phyloP scores from a whole-genome alignment of 1,284 basidiomycete species.

The Apiotrichum gamsii region DNA sequence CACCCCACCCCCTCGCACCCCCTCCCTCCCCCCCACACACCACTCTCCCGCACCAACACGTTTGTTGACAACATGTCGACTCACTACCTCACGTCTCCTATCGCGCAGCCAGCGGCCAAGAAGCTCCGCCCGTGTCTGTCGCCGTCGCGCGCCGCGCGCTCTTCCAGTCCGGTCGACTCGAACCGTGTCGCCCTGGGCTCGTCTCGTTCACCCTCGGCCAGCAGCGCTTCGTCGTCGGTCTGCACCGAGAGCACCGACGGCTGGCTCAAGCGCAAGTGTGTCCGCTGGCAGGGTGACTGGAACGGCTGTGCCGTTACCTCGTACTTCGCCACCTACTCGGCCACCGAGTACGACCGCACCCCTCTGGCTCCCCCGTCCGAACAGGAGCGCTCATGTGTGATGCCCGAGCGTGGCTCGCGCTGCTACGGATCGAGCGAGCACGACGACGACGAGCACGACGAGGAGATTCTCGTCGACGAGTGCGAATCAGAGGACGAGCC shows the following conservation, averaged over 20 bases:
- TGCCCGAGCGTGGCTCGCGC: constrained; percentile 44
- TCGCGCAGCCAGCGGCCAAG: constrained; percentile 20
- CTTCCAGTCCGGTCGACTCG: not conserved
- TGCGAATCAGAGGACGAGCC: not conserved
- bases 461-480: constrained; percentile 9
- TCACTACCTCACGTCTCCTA: constrained; percentile 9
- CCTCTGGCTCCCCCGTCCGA: constrained; percentile 47
- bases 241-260: constrained; percentile 6
- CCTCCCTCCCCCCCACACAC: not conserved
- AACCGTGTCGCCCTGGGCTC: constrained; percentile 8
- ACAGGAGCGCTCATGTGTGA: constrained; percentile 42
- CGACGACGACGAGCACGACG: constrained; percentile 17
- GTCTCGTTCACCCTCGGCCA: constrained; percentile 5
- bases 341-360: constrained; percentile 47
- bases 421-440: constrained; percentile 21
- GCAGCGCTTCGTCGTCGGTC: constrained; percentile 11
- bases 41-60: not conserved
- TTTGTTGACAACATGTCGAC: constrained; percentile 9
- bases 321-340: constrained; percentile 43
- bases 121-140: constrained; percentile 41
- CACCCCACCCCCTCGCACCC: not conserved
- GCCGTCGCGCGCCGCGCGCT: constrained; percentile 15
- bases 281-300: constrained; percentile 36
- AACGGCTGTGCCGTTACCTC: constrained; percentile 35
- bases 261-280: constrained; percentile 31